These are phyloP conservation scores for Ogataea ramenticola DNA, from an alignment of 805 yeast species.

Conservation along the genomic window DNA sequence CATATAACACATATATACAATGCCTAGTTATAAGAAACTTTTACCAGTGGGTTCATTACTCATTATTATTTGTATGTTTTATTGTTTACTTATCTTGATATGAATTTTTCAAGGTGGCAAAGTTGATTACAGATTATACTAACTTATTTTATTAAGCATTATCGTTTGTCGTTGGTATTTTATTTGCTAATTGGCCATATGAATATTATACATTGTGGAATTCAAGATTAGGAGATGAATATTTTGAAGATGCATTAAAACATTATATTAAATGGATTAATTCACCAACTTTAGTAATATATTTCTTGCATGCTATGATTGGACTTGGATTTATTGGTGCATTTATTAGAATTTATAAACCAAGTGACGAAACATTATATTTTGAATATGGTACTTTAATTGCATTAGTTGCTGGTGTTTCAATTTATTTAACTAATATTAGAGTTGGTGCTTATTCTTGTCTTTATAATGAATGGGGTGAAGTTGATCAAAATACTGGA, in stretches of 20 bases:
- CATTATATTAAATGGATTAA: constrained; percentile 75
- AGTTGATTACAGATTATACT: not conserved
- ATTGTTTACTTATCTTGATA: not conserved
- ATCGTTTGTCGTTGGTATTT: constrained; percentile 73
- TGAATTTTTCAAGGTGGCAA: not conserved
- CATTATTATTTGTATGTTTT: constrained; percentile 10
- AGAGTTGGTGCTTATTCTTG: constrained; percentile 72
- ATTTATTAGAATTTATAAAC: constrained; percentile 75
- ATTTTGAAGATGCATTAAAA: constrained; percentile 51
- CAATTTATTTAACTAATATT: constrained; percentile 81
- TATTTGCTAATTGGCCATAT: constrained; percentile 75
- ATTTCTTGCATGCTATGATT: constrained; percentile 55
- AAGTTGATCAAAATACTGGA: constrained; percentile 80
- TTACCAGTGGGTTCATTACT: constrained; percentile 26
- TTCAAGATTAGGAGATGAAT: constrained; percentile 38
- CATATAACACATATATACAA: not conserved
- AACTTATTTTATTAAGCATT: constrained; percentile 29
- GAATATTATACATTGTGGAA: constrained; percentile 72
- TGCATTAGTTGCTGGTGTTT: constrained; percentile 62
- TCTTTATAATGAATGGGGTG: constrained; percentile 81
- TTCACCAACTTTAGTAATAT: constrained; percentile 51
- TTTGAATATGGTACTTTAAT: constrained; percentile 86
- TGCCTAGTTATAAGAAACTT: constrained; percentile 23
- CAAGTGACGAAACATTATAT: constrained; percentile 74
- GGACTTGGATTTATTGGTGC: constrained; percentile 66